Percentiles rank a stretch among this genome's conserved stretches.
phyloP scores from a whole-genome alignment of 2,329 filamentous ascomycete species.

The Dactylellina sp. region DNA sequence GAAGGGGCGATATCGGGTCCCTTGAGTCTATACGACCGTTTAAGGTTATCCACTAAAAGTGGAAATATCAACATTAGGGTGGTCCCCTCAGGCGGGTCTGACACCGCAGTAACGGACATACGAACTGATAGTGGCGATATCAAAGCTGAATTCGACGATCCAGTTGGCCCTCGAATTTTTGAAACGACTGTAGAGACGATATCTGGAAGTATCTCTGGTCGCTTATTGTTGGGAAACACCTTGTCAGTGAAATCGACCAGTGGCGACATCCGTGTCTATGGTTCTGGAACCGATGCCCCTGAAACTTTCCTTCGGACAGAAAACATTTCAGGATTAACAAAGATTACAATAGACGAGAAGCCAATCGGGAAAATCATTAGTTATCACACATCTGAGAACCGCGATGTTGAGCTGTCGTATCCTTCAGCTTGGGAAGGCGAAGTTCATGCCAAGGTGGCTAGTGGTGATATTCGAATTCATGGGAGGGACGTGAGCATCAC shows the following conservation, averaged over 20 bases:
- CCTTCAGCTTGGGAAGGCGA: conserved; percentile 50
- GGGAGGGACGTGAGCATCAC: conserved; percentile 26
- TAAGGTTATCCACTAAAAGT: conserved; percentile 20
- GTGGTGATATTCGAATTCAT: conserved; percentile 37
- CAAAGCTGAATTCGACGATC: conserved; percentile 18
- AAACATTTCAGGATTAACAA: conserved; percentile 27
- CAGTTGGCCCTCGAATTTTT: not conserved
- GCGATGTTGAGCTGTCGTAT: conserved; percentile 36
- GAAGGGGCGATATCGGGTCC: conserved; percentile 34
- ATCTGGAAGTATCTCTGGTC: conserved; percentile 26
- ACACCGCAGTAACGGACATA: conserved; percentile 25
- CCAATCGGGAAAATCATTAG: conserved; percentile 14
- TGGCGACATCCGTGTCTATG: conserved; percentile 33
- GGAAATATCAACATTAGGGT: conserved; percentile 30
- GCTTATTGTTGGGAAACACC: conserved; percentile 23
- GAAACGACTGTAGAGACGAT: conserved; percentile 16
- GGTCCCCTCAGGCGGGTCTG: conserved; percentile 22
- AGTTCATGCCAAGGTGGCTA: conserved; percentile 33
- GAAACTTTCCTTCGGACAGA: conserved; percentile 39
- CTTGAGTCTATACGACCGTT: conserved; percentile 32
- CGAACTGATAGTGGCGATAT: conserved; percentile 25
- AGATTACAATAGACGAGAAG: conserved; percentile 12
- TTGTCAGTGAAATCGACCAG: conserved; percentile 35
- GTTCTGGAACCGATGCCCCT: conserved; percentile 10
- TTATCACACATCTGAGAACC: conserved; percentile 25